A percentile compares a stretch with the other conserved stretches of the same genome.
Evolutionary conservation across 108 stramenopile species (phyloP).

Genomic region (Conticribra guillardii): DNA sequence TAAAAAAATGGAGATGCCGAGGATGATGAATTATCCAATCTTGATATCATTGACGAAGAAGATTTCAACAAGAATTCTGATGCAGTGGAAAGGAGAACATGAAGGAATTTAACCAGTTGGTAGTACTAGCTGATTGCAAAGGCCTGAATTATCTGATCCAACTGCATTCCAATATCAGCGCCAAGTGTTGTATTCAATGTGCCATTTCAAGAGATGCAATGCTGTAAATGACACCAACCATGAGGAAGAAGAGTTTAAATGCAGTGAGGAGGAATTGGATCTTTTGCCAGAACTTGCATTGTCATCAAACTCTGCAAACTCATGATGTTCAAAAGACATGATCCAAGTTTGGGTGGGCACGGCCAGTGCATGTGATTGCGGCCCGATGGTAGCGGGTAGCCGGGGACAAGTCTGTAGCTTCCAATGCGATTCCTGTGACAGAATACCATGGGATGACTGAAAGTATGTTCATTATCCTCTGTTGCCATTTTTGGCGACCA

Average conservation of each 20-base stretch:
- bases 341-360: conserved; percentile 24
- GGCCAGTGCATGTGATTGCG: conserved; percentile 72
- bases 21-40: conserved; percentile 7
- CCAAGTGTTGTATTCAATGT: conserved; percentile 84
- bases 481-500: conserved; percentile 72
- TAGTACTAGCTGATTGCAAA: not conserved
- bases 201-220: conserved; percentile 52
- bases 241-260: conserved; percentile 22
- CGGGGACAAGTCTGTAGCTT: conserved; percentile 27
- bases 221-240: conserved; percentile 24
- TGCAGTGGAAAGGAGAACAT: conserved; percentile 19
- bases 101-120: conserved; percentile 30
- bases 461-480: conserved; percentile 63
- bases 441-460: conserved; percentile 18
- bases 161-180: conserved; percentile 69
- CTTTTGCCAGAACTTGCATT: conserved; percentile 35
- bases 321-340: not conserved
- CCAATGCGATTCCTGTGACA: conserved; percentile 28
- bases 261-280: conserved; percentile 1
- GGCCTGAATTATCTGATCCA: conserved; percentile 62
- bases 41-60: conserved; percentile 31
- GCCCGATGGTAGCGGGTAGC: conserved; percentile 79
- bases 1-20: not conserved
- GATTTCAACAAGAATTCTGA: conserved; percentile 22
- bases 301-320: conserved; percentile 2